Conservation (phyloP, 176 grass and related monocot species). For the Carex parvula region DNA sequence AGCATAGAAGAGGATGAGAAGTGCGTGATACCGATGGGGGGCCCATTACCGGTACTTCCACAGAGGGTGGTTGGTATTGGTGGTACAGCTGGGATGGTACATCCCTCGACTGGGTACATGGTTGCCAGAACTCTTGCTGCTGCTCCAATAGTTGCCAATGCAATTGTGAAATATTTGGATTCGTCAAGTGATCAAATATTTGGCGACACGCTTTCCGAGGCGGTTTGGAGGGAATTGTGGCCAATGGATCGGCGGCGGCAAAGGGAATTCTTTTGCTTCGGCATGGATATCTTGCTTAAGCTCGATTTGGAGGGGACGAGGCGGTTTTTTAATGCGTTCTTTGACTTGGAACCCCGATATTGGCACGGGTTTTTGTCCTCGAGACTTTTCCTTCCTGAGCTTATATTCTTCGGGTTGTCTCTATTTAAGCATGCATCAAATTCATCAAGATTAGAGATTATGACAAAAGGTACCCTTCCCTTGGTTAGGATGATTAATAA, state of each 20-base stretch:
- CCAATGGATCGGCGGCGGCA: constrained; percentile 61
- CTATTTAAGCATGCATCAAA: constrained; percentile 79
- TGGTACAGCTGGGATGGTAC: constrained; percentile 94
- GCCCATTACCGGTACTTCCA: constrained; percentile 72
- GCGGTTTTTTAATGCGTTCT: constrained; percentile 84
- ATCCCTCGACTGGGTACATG: constrained; percentile 97
- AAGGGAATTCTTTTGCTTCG: constrained; percentile 98
- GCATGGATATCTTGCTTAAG: constrained; percentile 97
- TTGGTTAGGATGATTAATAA: constrained; percentile 90
- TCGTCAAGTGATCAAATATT: constrained; percentile 21
- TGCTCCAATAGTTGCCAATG: constrained; percentile 68
- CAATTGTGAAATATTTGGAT: constrained; percentile 69
- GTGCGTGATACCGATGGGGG: constrained; percentile 93
- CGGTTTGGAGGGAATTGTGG: constrained; percentile 92
- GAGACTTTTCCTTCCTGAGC: constrained; percentile 80
- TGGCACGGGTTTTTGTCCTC: constrained; percentile 97
- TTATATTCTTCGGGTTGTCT: constrained; percentile 72
- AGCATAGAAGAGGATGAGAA: constrained; percentile 93
- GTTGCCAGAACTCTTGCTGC: constrained; percentile 86
- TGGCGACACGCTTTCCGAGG: constrained; percentile 45
- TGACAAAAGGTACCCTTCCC: constrained; percentile 87
- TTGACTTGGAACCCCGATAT: constrained; percentile 84
- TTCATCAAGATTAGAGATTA: constrained; percentile 90
- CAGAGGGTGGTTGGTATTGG: constrained; percentile 94
- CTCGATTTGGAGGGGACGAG: constrained; percentile 79